These are phyloP conservation scores for Schwanniomyces occidentalis DNA, from an alignment of 805 yeast genomes.

Conservation along the genomic window DNA sequence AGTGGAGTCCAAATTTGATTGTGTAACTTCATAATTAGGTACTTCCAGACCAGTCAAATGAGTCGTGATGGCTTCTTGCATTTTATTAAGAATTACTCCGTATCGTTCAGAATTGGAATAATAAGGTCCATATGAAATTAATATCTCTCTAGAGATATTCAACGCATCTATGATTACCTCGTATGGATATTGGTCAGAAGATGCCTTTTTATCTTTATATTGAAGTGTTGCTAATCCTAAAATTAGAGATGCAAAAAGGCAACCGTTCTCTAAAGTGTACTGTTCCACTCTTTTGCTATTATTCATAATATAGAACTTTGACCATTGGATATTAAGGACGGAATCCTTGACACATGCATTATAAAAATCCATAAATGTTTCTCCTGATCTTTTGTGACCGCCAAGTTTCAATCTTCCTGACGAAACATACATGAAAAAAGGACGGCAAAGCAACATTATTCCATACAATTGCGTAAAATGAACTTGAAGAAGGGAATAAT, in stretches of 20 bases:
- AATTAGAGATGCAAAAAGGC: slow-evolving; percentile 1
- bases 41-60: not conserved
- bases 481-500: slow-evolving; percentile 26
- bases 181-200: not conserved
- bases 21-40: not conserved
- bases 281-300: slow-evolving; percentile 1
- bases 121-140: not conserved
- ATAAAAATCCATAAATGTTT: slow-evolving; percentile 1
- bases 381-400: not conserved
- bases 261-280: not conserved
- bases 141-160: not conserved
- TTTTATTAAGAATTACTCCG: not conserved
- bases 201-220: not conserved
- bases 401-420: not conserved
- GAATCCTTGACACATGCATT: slow-evolving; percentile 4
- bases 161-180: not conserved
- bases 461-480: slow-evolving; percentile 40
- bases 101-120: not conserved
- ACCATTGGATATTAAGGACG: not conserved
- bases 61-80: slow-evolving; percentile 1
- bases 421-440: slow-evolving; percentile 36
- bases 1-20: too few species aligned
- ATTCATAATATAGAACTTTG: not conserved
- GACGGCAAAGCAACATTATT: slow-evolving; percentile 38
- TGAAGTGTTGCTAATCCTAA: slow-evolving; percentile 1